Evolutionary conservation across 441 rosid species (phyloP).

Genomic region (Populus tomentosa): DNA sequence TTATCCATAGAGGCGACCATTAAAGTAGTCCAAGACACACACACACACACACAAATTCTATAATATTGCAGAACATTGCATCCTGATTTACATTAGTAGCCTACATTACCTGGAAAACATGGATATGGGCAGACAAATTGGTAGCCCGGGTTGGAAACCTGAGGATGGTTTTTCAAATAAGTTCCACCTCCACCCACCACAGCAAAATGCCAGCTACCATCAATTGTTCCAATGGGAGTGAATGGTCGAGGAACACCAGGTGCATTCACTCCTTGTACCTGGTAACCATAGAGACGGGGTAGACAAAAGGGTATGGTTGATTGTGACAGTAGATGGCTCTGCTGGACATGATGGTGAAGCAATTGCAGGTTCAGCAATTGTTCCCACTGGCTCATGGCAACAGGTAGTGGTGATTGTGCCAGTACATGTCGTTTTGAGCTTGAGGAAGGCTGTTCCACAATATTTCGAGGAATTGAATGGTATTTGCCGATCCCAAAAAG

Average conservation of each 20-base stretch:
- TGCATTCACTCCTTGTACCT: slow-evolving; percentile 14
- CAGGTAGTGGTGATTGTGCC: slow-evolving; percentile 14
- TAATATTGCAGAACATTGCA: not conserved
- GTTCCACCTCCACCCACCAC: slow-evolving; percentile 20
- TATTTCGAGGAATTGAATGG: slow-evolving; percentile 20
- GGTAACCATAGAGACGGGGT: slow-evolving; percentile 24
- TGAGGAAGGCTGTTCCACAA: slow-evolving; percentile 19
- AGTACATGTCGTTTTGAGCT: slow-evolving; percentile 16
- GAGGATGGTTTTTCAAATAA: slow-evolving; percentile 23
- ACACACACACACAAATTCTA: not conserved
- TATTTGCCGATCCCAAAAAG: slow-evolving; percentile 18
- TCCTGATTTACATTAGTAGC: not conserved
- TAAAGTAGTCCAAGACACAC: no score
- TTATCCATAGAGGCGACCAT: no score
- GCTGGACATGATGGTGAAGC: slow-evolving; percentile 19
- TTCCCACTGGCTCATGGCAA: slow-evolving; percentile 15
- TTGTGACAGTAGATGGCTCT: slow-evolving; percentile 11
- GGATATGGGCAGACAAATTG: slow-evolving; percentile 26
- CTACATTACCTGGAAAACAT: slow-evolving; percentile 30
- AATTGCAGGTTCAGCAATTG: slow-evolving; percentile 17
- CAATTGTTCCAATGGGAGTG: slow-evolving; percentile 1
- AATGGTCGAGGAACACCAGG: slow-evolving; percentile 19
- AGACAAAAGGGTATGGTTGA: slow-evolving; percentile 27
- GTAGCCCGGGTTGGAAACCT: slow-evolving; percentile 26
- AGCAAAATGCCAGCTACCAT: slow-evolving; percentile 27